Conservation (phyloP, 768 basidiomycete genomes). For the Dendrothele bispora region DNA sequence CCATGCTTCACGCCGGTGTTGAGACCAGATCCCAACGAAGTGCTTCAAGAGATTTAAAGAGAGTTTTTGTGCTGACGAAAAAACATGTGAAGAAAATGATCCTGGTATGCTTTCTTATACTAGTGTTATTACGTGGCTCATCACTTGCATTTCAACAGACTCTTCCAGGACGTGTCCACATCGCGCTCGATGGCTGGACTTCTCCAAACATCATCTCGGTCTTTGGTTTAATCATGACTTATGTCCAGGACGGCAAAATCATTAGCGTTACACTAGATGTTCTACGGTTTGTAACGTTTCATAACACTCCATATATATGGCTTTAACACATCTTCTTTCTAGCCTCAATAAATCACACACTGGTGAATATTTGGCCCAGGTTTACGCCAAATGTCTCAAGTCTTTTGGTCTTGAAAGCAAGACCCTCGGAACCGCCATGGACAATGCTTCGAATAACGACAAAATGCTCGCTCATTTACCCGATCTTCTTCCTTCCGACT, state of each 20-base stretch:
- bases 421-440: not conserved
- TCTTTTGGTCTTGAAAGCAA: not conserved
- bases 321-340: no score
- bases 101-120: no score
- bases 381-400: not conserved
- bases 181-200: conserved; percentile 20
- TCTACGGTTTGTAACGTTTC: not conserved
- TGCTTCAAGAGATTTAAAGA: no score
- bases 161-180: conserved; percentile 11
- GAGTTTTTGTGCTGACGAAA: no score
- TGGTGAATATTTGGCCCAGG: not conserved
- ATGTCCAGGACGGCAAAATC: conserved; percentile 9
- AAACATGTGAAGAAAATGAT: no score
- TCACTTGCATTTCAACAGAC: no score
- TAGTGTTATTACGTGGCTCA: no score
- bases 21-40: no score
- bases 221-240: conserved; percentile 16
- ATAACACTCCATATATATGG: not conserved
- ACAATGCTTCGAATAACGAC: conserved; percentile 2
- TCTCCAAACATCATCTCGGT: conserved; percentile 18
- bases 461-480: not conserved
- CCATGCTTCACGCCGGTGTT: no score
- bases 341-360: not conserved
- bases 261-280: not conserved
- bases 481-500: not conserved